These are phyloP conservation scores for Pseudogymnoascus sp. DNA, from an alignment of 2,329 filamentous ascomycete genomes.

Conservation along the genomic window DNA sequence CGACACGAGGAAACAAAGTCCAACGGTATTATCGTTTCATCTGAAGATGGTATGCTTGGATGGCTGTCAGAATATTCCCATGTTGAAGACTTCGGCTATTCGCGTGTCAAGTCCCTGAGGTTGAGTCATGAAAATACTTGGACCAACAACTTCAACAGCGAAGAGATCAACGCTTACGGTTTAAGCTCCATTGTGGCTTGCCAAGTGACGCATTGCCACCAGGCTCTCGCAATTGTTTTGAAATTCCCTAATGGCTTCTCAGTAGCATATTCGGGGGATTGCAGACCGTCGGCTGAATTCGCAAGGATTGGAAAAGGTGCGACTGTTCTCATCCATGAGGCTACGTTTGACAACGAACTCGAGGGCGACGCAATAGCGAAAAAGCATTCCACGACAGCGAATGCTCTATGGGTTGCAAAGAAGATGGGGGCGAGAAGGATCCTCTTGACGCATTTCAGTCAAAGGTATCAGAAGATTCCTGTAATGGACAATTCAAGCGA, in stretches of 20 bases:
- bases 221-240: constrained; percentile 66
- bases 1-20: constrained; percentile 32
- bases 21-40: constrained; percentile 53
- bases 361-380: constrained; percentile 70
- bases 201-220: constrained; percentile 68
- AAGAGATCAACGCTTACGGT: constrained; percentile 44
- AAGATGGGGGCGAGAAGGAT: constrained; percentile 73
- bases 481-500: constrained; percentile 35
- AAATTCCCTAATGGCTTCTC: constrained; percentile 75
- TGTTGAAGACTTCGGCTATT: constrained; percentile 68
- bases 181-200: constrained; percentile 59
- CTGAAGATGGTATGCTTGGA: constrained; percentile 59
- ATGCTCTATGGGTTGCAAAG: constrained; percentile 70
- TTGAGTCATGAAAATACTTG: constrained; percentile 18
- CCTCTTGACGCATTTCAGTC: constrained; percentile 88
- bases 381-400: constrained; percentile 80
- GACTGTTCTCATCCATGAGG: constrained; percentile 87
- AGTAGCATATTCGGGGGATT: constrained; percentile 90
- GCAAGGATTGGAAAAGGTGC: constrained; percentile 60
- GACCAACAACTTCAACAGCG: constrained; percentile 28
- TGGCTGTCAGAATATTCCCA: constrained; percentile 74
- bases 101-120: constrained; percentile 29
- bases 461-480: constrained; percentile 59
- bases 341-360: constrained; percentile 88
- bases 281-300: constrained; percentile 67